Conservation (phyloP, 768 basidiomycete genomes). For the Exsudoporus frostii region DNA sequence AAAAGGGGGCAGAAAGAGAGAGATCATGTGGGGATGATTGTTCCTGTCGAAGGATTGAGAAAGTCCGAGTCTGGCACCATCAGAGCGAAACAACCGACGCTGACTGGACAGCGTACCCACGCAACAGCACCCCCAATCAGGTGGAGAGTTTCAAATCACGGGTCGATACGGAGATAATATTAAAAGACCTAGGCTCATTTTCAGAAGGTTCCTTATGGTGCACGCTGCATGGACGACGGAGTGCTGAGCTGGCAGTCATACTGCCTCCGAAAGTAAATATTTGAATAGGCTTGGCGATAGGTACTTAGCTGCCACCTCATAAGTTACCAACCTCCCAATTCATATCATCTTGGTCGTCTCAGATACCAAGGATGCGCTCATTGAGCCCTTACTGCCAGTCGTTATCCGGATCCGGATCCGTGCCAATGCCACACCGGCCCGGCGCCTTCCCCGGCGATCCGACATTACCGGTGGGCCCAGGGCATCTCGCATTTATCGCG, state of each 20-base stretch:
- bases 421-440: no score
- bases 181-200: neutral
- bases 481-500: constrained; percentile 2
- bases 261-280: neutral
- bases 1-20: neutral
- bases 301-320: neutral
- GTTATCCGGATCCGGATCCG: neutral
- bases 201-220: neutral
- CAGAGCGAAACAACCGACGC: neutral
- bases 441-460: no score
- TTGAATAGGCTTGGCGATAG: neutral
- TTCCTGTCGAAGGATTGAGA: neutral
- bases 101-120: neutral
- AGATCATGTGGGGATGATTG: neutral
- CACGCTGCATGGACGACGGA: neutral
- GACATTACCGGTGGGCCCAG: neutral
- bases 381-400: neutral
- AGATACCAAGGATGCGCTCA: neutral
- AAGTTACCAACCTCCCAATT: no score
- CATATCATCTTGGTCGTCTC: neutral
- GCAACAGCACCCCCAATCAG: neutral
- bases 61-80: neutral
- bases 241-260: constrained; percentile 1
- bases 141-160: neutral
- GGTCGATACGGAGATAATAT: neutral